Percentiles rank a stretch among this genome's conserved stretches.
Conservation (phyloP, 1,284 basidiomycete genomes). For the Phellopilus nigrolimitatus region DNA sequence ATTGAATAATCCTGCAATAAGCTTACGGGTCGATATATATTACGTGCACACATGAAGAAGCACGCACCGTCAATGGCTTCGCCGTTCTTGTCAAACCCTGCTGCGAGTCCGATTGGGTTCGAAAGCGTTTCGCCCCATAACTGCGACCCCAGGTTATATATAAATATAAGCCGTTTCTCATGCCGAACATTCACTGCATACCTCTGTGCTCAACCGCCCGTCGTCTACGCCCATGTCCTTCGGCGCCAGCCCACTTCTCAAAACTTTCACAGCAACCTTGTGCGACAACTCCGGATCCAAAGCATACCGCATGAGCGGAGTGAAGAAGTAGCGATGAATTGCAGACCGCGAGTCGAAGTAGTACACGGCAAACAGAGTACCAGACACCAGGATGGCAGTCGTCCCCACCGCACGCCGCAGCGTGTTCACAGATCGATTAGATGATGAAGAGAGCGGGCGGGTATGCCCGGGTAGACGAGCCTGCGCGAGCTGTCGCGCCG, state of each 20-base stretch:
- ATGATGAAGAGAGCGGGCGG: background rate
- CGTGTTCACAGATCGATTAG: background rate
- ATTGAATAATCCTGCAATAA: constrained; percentile 68
- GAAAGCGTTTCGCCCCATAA: constrained; percentile 78
- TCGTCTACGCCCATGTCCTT: constrained; percentile 75
- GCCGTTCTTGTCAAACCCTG: constrained; percentile 98
- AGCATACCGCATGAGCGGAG: constrained; percentile 64
- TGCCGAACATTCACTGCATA: constrained; percentile 33
- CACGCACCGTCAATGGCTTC: constrained; percentile 86
- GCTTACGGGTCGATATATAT: too few relatives aligned
- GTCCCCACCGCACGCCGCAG: background rate
- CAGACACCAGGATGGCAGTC: constrained; percentile 34
- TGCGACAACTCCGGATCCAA: constrained; percentile 86
- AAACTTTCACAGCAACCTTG: constrained; percentile 76
- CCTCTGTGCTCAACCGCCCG: constrained; percentile 65
- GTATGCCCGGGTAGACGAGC: background rate
- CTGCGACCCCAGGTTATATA: constrained; percentile 36
- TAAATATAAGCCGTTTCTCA: constrained; percentile 3
- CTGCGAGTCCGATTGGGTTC: constrained; percentile 91
- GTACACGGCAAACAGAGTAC: constrained; percentile 71
- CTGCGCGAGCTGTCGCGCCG: background rate
- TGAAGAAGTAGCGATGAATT: constrained; percentile 79
- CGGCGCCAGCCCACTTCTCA: constrained; percentile 74
- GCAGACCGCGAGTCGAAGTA: constrained; percentile 87
- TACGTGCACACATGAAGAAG: background rate